Evolutionary conservation across 768 basidiomycete genomes (phyloP), one percentile per base, ranked within the genome.

Genomic region (Termitomyces bulborhizus): DNA sequence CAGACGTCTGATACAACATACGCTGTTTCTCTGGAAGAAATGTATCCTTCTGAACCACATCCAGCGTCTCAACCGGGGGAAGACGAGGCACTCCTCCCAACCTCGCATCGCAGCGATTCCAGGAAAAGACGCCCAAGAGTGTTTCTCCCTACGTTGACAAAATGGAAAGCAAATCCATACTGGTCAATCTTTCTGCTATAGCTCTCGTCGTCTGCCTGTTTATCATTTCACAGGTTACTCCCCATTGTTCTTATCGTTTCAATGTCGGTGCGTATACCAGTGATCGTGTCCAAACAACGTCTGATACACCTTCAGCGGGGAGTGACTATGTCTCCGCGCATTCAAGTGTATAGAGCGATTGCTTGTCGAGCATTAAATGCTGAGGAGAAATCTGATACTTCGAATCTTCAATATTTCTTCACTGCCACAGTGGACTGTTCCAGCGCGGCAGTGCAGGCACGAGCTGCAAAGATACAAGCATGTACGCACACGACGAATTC

Each of bases 301-400:
- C 57, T 60, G 24, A 59, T 27, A 37, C 31, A 42, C 6, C 18
- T 49, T 6, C 58, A 91, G 90, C 85, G 89, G 26, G 88, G 89
- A 34, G 83, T 91, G 71, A 90, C 88, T 1, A 75, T 88, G 67
- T 84, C 88, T 37, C 84, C 88, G 11, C 81, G 88, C 54, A 85
- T 92, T 45, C 84, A 89, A 67, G 85, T 92, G 29, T 90, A 84
- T 73, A 89, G 83, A 43, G 81, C 85, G 48, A 80, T 92, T 50
- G 83, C 90, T 3, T 91, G 90, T 68, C 76, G 82, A 47, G 75
- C 75, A 4, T 60, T 86, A 32, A 66, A 60, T 34, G 62, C 65
- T n/a, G 52, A 53, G 41, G 53, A 50, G 21, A 62, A 62, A n/a
- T 53, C 66, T 8, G 53, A 64, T 13, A 65, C 60, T 37, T 48